Evolutionary conservation across 441 rosid species (phyloP), one percentile per base, ranked within the genome.

Genomic region (Arabidopsis lyrata): DNA sequence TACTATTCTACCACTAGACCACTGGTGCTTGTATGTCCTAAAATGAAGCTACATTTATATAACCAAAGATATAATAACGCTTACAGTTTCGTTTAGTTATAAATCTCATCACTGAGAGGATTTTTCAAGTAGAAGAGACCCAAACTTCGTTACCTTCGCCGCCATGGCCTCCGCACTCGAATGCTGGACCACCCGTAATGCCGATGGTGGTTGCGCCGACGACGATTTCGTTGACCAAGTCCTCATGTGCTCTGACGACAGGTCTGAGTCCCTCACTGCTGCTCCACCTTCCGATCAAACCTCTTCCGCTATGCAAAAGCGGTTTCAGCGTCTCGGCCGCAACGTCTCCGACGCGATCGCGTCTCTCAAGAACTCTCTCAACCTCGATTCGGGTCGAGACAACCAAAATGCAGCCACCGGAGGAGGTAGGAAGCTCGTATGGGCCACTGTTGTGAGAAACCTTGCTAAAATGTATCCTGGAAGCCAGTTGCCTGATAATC

Each of bases 321-420:
- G 90, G 78, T 76, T 94, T 35, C 97, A 88, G 89, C 86, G 84
- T 75, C 80, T 94, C 36, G 84, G 92, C 57, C 85, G 91, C 72
- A 94, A 94, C 78, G 92, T 94, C 39, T 86, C 95, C 16, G 98
- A 91, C 72, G 97, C 97, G 72, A 90, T 94, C 79, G 86, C 96
- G 9, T 91, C 97, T n/a, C 82, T 94, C 11, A 91, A 88, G 82
- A 91, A 83, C 86, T 75, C 98, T 5, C 87, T 94, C 77, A 91
- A 70, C 81, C 86, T 88, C 38, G 98, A 94, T 70, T 84, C 95
- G 11, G 61, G 76, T 3, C 86, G 87, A 15, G 88, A 84, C 34
- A 72, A 74, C 54, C 83, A 77, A 32, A 68, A 39, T 55, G 57
- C 63, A 53, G 38, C 74, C 50, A 73, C 77, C 54, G 98, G 90